Conservation (phyloP, 306 rosid species). For the Senna siamea region DNA sequence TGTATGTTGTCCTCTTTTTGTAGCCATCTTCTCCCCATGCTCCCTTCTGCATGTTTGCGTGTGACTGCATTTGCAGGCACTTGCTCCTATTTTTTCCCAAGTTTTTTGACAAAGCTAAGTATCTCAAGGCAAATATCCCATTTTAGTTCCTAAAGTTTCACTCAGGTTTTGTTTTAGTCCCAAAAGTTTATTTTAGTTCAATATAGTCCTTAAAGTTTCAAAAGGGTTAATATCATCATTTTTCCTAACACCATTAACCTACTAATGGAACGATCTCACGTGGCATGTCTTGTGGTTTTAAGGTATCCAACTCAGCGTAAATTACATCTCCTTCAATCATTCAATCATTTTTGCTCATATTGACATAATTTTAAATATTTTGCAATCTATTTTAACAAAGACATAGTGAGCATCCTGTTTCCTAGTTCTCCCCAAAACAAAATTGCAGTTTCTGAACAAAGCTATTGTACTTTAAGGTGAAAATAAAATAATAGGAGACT, state of each 20-base stretch:
- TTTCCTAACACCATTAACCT: too few relatives aligned
- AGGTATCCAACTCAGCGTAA: too few relatives aligned
- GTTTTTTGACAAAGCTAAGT: not conserved
- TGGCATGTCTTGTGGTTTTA: too few relatives aligned
- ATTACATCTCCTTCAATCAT: not conserved
- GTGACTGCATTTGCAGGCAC: not conserved
- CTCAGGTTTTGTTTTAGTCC: too few relatives aligned
- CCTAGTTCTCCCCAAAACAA: not conserved
- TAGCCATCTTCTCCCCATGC: not conserved
- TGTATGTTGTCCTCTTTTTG: not conserved
- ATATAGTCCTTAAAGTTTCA: too few relatives aligned
- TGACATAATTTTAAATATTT: not conserved
- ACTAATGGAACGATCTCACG: too few relatives aligned
- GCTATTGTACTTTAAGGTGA: not conserved
- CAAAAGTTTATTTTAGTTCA: too few relatives aligned
- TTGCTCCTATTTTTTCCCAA: constrained; percentile 7
- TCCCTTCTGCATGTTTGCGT: not conserved
- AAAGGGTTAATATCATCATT: too few relatives aligned
- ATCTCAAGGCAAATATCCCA: too few relatives aligned
- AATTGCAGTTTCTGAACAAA: not conserved
- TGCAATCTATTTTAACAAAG: constrained; percentile 13
- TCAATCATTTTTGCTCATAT: constrained; percentile 15
- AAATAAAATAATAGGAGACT: not conserved
- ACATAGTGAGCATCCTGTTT: constrained; percentile 7
- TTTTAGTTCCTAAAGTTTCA: too few relatives aligned